Base-by-base conservation (phyloP, 768 basidiomycete species). In the Boletus sp. region DNA sequence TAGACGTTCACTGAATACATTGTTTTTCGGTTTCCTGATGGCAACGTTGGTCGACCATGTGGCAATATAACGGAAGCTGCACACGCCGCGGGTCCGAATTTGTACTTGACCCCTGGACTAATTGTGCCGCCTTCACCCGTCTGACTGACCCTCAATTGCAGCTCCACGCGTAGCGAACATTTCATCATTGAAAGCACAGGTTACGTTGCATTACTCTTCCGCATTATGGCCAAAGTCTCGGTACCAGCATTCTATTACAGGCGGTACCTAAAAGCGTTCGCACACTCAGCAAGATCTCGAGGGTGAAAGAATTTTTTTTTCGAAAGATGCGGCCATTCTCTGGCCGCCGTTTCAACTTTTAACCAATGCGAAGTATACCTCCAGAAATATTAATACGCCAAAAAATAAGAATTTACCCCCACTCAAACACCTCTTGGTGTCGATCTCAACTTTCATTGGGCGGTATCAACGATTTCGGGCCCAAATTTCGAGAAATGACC, bases 221-320 rank as follows among this genome's bases (percentile, higher is more conserved):
- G 4, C 35, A 5, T 48, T 42, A 21, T 45, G 6, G 40, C 42
- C 48, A 38, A 21, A 15, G 33, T 38, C 38, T 46, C 43, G 52
- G 25, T 27, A 30, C 58, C 4, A 13, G 7, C 34, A 38, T 48
- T 10, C 53, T 34, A 49, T 54, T 64, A 51, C 27, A 37, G 38
- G 38, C n/a, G 7, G 27, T 27, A 38, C 13, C 47, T 5, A 45
- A 53, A 23, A 44, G 35, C 7, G 23, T 39, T 49, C 44, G n/a
- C 47, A 47, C 52, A 47, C 32, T 30, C 40, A 23, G 15, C 21
- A 27, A 30, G 30, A 38, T 50, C 33, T 48, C 25, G 7, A 50
- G 15, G 15, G 60, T 66, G 65, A 66, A 66, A 66, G 32, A 68
- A 68, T 67, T 66, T 66, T 66, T 66, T 66, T 57, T 61, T 53